Conservation (phyloP, 2,329 filamentous ascomycete genomes). For the Ophiostoma himal-ulmi region DNA sequence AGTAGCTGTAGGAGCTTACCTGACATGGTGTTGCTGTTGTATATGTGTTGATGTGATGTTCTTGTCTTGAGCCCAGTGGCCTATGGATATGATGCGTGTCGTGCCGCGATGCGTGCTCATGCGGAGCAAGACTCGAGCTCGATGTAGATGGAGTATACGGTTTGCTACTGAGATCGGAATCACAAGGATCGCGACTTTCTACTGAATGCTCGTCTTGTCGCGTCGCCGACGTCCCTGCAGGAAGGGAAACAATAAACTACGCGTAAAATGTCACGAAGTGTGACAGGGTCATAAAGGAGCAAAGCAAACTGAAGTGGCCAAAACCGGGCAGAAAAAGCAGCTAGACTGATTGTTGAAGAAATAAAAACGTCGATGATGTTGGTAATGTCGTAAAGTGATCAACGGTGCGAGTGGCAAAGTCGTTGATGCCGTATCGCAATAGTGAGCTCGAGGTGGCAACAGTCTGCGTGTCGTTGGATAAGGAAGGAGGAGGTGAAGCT, state of each 20-base stretch:
- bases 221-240: not conserved
- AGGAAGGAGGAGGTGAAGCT: conserved; percentile 6
- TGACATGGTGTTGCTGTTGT: conserved; percentile 18
- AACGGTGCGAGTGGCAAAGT: not conserved
- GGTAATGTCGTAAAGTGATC: not conserved
- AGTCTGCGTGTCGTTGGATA: not conserved
- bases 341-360: not conserved
- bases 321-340: not conserved
- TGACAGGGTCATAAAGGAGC: not conserved
- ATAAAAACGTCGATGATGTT: not conserved
- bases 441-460: not conserved
- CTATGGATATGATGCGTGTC: not conserved
- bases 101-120: not conserved
- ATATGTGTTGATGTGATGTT: not conserved
- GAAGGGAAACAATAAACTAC: conserved; percentile 6
- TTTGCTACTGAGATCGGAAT: not conserved
- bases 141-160: not conserved
- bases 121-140: not conserved
- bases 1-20: conserved; percentile 17
- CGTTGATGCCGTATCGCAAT: not conserved
- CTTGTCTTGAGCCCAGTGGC: too few species aligned
- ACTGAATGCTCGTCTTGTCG: not conserved
- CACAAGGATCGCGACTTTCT: not conserved
- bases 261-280: not conserved
- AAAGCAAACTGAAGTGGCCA: not conserved